Conservation (phyloP, 176 grass and related monocot genomes). For the Avena atlantica region DNA sequence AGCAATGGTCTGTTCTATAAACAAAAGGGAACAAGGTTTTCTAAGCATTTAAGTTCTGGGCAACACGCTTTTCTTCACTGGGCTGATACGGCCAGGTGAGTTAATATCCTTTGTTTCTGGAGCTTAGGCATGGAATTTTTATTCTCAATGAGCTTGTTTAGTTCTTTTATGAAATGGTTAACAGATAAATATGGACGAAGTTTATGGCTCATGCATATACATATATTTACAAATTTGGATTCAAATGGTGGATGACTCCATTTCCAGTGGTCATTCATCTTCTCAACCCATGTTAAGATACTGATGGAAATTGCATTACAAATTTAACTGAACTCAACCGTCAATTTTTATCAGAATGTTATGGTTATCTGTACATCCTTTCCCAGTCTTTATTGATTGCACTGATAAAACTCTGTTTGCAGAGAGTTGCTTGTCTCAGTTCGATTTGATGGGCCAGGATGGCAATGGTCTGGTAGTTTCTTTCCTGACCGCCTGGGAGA, state of each 20-base stretch:
- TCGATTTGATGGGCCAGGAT: slow-evolving; percentile 92
- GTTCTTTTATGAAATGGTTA: slow-evolving; percentile 44
- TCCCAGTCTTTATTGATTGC: slow-evolving; percentile 36
- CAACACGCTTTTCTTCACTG: slow-evolving; percentile 97
- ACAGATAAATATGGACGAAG: neutral
- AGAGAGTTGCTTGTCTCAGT: slow-evolving; percentile 91
- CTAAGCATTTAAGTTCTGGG: slow-evolving; percentile 71
- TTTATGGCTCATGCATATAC: slow-evolving; percentile 18
- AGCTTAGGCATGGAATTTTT: neutral
- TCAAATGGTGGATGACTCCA: neutral
- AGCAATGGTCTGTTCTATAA: slow-evolving; percentile 78
- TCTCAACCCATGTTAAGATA: neutral
- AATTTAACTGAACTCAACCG: neutral
- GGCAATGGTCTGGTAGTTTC: slow-evolving; percentile 98
- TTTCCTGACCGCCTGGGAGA: slow-evolving; percentile 88
- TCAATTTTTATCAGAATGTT: slow-evolving; percentile 28
- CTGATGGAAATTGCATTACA: neutral
- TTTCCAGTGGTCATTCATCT: slow-evolving; percentile 27
- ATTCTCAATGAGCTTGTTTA: slow-evolving; percentile 4
- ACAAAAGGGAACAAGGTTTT: slow-evolving; percentile 89
- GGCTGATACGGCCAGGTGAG: slow-evolving; percentile 82
- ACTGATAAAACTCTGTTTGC: slow-evolving; percentile 46
- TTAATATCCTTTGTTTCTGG: slow-evolving; percentile 35
- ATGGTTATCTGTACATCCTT: slow-evolving; percentile 27
- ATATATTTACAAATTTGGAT: slow-evolving; percentile 22